Conservation (phyloP, 1,284 basidiomycete genomes). For the Apiotrichum laibachii region DNA sequence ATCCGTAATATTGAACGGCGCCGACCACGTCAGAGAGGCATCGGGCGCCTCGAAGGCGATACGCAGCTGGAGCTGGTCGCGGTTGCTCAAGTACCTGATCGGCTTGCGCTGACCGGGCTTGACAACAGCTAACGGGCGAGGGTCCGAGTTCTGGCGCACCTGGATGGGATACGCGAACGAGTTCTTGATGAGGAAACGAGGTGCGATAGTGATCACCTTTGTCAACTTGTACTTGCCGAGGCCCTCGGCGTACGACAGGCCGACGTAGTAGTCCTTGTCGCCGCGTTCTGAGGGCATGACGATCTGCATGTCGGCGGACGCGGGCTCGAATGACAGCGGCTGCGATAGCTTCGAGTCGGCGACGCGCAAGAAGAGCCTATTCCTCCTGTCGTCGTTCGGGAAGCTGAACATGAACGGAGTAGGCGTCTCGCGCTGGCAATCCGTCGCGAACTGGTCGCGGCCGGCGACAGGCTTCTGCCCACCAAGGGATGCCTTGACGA, state of each 20-base stretch:
- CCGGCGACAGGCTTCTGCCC: slow-evolving; percentile 82
- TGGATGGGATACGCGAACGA: slow-evolving; percentile 66
- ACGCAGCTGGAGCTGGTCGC: slow-evolving; percentile 67
- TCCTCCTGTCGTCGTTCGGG: slow-evolving; percentile 69
- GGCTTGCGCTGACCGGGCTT: slow-evolving; percentile 67
- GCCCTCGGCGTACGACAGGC: slow-evolving; percentile 89
- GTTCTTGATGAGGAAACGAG: slow-evolving; percentile 89
- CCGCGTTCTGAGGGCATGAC: slow-evolving; percentile 66
- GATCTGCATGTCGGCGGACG: slow-evolving; percentile 83
- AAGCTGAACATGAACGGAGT: slow-evolving; percentile 88
- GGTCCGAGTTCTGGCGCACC: slow-evolving; percentile 77
- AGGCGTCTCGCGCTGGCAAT: slow-evolving; percentile 57
- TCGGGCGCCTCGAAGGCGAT: slow-evolving; percentile 82
- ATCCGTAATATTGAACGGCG: slow-evolving; percentile 88
- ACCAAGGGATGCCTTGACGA: slow-evolving; percentile 69
- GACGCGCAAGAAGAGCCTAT: slow-evolving; percentile 79
- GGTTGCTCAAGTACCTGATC: slow-evolving; percentile 64
- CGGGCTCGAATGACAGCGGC: slow-evolving; percentile 85
- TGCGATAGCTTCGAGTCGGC: slow-evolving; percentile 89
- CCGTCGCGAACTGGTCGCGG: slow-evolving; percentile 56
- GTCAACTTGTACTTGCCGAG: slow-evolving; percentile 78
- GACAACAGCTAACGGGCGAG: slow-evolving; percentile 55
- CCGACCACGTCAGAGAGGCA: slow-evolving; percentile 66
- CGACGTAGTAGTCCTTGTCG: slow-evolving; percentile 78
- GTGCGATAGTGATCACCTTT: slow-evolving; percentile 88